Evolutionary conservation across 75 land plant species (phyloP).

Genomic region (Picea sitchensis): DNA sequence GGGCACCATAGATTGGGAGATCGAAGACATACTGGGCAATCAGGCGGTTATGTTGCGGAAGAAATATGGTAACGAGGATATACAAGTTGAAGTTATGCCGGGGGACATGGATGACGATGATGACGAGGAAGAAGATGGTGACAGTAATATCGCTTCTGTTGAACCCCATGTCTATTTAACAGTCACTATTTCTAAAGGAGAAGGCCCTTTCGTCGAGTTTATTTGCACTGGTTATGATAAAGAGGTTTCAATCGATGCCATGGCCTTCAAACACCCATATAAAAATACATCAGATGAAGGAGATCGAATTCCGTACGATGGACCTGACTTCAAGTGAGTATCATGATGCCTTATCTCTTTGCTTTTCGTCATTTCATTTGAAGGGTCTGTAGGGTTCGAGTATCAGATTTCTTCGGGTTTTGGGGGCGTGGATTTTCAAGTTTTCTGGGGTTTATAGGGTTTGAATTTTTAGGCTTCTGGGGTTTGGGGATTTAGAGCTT

Average conservation of each 20-base stretch:
- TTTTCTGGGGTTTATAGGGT: neutral
- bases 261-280: slow-evolving; percentile 34
- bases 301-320: slow-evolving; percentile 59
- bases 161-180: slow-evolving; percentile 24
- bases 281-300: slow-evolving; percentile 3
- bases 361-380: neutral
- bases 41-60: slow-evolving; percentile 43
- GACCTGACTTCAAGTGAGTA: slow-evolving; percentile 75
- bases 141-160: neutral
- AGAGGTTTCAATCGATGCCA: slow-evolving; percentile 57
- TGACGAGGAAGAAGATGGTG: slow-evolving; percentile 20
- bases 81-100: slow-evolving; percentile 63
- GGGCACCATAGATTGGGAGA: slow-evolving; percentile 51
- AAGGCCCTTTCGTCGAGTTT: slow-evolving; percentile 55
- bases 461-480: neutral
- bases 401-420: no score
- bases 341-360: no score
- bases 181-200: slow-evolving; percentile 56
- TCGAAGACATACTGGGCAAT: slow-evolving; percentile 48
- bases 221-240: slow-evolving; percentile 45
- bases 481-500: neutral
- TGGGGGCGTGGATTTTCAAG: no score
- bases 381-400: neutral
- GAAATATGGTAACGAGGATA: slow-evolving; percentile 52
- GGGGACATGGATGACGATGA: slow-evolving; percentile 37